Evolutionary conservation across 805 yeast species (phyloP).

Genomic region (Jamesozyma hellenica): DNA sequence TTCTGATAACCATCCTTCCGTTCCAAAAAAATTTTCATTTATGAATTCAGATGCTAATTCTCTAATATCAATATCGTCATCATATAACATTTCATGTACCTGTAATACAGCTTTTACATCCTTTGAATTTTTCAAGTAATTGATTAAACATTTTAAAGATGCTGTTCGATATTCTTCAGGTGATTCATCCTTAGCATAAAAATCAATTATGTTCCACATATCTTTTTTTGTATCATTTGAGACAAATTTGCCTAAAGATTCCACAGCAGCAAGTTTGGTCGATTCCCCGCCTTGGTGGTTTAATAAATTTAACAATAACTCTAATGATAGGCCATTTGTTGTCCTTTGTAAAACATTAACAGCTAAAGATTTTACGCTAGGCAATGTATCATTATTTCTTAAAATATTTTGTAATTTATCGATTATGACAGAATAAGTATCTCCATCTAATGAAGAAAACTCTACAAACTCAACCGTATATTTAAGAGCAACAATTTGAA

Average conservation of each 20-base stretch:
- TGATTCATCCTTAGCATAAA: conserved; percentile 15
- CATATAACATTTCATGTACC: conserved; percentile 37
- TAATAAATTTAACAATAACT: conserved; percentile 17
- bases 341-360: conserved; percentile 28
- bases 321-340: conserved; percentile 14
- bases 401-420: conserved; percentile 20
- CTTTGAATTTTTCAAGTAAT: conserved; percentile 5
- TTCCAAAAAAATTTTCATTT: conserved; percentile 14
- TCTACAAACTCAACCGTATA: conserved; percentile 17
- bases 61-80: conserved; percentile 61
- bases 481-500: conserved; percentile 34
- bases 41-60: conserved; percentile 36
- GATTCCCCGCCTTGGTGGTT: conserved; percentile 34
- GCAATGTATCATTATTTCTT: conserved; percentile 29
- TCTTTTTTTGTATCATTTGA: conserved; percentile 11
- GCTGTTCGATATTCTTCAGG: conserved; percentile 20
- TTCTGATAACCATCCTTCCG: background rate
- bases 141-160: conserved; percentile 15
- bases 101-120: conserved; percentile 12
- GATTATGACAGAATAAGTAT: conserved; percentile 4
- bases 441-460: background rate
- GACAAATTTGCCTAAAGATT: conserved; percentile 40
- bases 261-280: conserved; percentile 39
- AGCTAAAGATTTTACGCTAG: conserved; percentile 36
- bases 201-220: conserved; percentile 7